Conservation (phyloP, 2,329 filamentous ascomycete genomes). For the Fusarium duplospermum region DNA sequence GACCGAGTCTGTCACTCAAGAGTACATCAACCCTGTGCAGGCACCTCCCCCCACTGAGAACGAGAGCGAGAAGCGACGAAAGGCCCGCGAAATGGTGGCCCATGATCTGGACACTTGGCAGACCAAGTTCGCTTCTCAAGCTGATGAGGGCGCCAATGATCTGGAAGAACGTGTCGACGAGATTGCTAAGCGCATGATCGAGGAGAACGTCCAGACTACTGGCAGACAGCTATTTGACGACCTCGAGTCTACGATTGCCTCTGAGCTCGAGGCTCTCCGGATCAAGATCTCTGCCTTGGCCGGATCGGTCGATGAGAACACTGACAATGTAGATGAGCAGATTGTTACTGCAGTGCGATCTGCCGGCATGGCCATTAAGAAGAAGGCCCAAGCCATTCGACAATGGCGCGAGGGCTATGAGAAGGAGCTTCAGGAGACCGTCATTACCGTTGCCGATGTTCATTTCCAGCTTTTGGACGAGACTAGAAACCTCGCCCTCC, state of each 20-base stretch:
- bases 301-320: constrained; percentile 61
- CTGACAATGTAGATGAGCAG: constrained; percentile 55
- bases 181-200: constrained; percentile 65
- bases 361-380: constrained; percentile 79
- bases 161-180: constrained; percentile 78
- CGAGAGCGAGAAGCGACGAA: constrained; percentile 67
- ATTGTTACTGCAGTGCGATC: constrained; percentile 66
- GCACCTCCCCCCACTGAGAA: constrained; percentile 59
- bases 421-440: constrained; percentile 73
- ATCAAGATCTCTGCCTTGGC: constrained; percentile 73
- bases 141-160: constrained; percentile 80
- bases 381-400: constrained; percentile 80
- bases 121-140: constrained; percentile 85
- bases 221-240: constrained; percentile 75
- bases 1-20: constrained; percentile 40
- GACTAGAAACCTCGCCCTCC: constrained; percentile 85
- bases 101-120: constrained; percentile 89
- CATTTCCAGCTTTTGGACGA: constrained; percentile 86
- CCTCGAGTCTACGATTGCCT: constrained; percentile 74
- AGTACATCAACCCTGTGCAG: constrained; percentile 51
- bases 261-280: constrained; percentile 75
- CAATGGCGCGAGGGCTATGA: constrained; percentile 82
- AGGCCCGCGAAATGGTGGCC: constrained; percentile 74
- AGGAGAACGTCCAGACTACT: constrained; percentile 72
- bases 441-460: constrained; percentile 79